Base-by-base conservation (phyloP, 352 stramenopile species). In the Sclerospora graminicola region DNA sequence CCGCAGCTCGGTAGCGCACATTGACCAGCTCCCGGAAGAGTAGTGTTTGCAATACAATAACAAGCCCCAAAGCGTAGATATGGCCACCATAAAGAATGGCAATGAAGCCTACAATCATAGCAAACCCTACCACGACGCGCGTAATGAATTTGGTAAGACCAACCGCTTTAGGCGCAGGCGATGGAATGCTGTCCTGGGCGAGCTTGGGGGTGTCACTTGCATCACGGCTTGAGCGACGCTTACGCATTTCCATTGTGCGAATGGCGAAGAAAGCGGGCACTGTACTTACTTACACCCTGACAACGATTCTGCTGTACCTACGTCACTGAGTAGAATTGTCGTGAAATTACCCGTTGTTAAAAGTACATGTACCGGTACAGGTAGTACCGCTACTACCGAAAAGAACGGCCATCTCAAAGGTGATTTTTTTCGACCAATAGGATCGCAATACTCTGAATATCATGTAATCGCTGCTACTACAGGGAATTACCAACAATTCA, bases 21-120 rank as follows among this genome's bases (percentile, higher is more conserved):
- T 96, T 98, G n/a, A 98, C 94, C 4, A 99, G 74, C 63, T 99
- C 95, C n/a, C 86, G 86, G 74, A 97, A 98, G 31, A 97, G 72
- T 41, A 96, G 58, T 40, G 84, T 82, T 60, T 96, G 81, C 21
- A 90, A 63, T 15, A 94, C 57, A 31, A 90, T 69, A 29, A 95
- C 84, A 41, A 95, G 74, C 34, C 72, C 54, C 78, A 72, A 87
- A 14, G 71, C 72, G 59, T 89, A 89, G 57, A 89, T 67, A 56
- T 89, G 78, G 21, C 78, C 78, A 32, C 74, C 74, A 52, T 89
- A 89, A 30, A 87, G 60, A 46, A 89, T 79, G 46, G 74, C 56
- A 34, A 60, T 66, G 34, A 89, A 89, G 37, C 54, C 63, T 19
- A 51, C 65, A 48, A 89, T 87, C 78, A 89, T 89, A 19, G 68